Evolutionary conservation across 495 filamentous ascomycete genomes (phyloP), one percentile per base, ranked within the genome.

Genomic region (Coniosporium apollinis): DNA sequence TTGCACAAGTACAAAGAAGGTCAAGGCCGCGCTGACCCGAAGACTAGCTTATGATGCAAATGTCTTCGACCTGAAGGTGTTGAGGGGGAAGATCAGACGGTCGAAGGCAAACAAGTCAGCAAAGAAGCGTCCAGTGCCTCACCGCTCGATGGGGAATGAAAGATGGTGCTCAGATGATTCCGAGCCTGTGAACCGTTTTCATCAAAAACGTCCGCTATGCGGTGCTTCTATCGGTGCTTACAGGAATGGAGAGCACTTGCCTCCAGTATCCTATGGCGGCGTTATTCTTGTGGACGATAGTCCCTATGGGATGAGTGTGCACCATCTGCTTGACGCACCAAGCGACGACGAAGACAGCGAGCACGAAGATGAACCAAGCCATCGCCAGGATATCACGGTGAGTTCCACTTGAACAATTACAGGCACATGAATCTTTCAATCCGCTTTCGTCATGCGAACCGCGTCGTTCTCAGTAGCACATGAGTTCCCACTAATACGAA

Each of bases 221-320:
- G 87, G 87, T 1, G 87, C 87, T 2, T 92, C 83, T 17, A 94
- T 96, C 39, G 87, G 87, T 13, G 85, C 87, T 1, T 94, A 79
- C 58, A 68, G 78, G 36, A 79, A 82, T 29, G 75, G 82, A 31
- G 70, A 77, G 28, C 85, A 92, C 45, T 58, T 94, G 1, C 85
- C 84, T 9, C 79, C 87, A 1, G 87, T 89, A 3, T 84, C 83
- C 7, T 85, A 86, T 51, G 87, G 87, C 3, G 87, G 87, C 10
- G 63, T 92, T 1, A 69, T 96, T 26, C 58, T 89, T 5, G 73
- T 94, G 5, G 83, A 94, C 52, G 72, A 77, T 34, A 69, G 76
- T 42, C 71, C 78, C 1, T 89, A 82, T 49, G 87, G 86, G 5
- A 82, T 94, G 76, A 93, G 79, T 13, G 87, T 94, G 2, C 87